Conservation (phyloP, 352 stramenopile species). For the Saprolegnia diclina region DNA sequence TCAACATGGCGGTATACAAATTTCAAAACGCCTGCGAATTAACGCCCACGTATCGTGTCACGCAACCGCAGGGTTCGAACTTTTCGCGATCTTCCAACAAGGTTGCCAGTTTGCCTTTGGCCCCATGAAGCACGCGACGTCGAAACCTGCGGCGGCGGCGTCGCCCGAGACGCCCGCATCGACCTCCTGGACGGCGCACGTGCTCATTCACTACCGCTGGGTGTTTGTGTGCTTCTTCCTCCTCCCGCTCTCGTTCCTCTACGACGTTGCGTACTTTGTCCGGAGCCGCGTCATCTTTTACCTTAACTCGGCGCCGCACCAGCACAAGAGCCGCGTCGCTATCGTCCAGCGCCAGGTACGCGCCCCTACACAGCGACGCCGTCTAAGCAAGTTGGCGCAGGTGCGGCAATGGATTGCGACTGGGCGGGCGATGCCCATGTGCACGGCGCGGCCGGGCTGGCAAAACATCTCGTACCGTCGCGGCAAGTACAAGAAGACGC, state of each 20-base stretch:
- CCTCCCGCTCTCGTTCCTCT: constrained; percentile 16
- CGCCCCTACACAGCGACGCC: not conserved
- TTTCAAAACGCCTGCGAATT: not conserved
- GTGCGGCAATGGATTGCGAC: constrained; percentile 22
- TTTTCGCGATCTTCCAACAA: not conserved
- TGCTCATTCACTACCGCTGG: constrained; percentile 25
- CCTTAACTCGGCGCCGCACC: not conserved
- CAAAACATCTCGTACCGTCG: constrained; percentile 26
- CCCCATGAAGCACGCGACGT: not conserved
- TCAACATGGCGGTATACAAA: not conserved
- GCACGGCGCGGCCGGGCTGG: constrained; percentile 29
- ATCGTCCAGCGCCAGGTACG: not conserved
- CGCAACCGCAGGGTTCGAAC: not conserved
- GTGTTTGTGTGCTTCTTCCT: constrained; percentile 25
- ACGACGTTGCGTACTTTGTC: constrained; percentile 17
- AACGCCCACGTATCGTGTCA: not conserved
- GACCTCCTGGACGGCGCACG: constrained; percentile 8
- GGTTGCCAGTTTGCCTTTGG: not conserved
- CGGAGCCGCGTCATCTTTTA: constrained; percentile 18
- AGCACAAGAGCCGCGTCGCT: not conserved
- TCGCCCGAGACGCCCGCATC: not conserved
- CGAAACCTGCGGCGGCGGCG: not conserved
- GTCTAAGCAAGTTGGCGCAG: not conserved
- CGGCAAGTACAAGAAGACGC: constrained; percentile 28
- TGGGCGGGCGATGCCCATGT: constrained; percentile 23